A percentile compares a stretch with the other conserved stretches of the same genome.
These are phyloP conservation scores for Penicillium brevicompactum DNA, from an alignment of 2,329 filamentous ascomycete genomes.

Conservation along the genomic window DNA sequence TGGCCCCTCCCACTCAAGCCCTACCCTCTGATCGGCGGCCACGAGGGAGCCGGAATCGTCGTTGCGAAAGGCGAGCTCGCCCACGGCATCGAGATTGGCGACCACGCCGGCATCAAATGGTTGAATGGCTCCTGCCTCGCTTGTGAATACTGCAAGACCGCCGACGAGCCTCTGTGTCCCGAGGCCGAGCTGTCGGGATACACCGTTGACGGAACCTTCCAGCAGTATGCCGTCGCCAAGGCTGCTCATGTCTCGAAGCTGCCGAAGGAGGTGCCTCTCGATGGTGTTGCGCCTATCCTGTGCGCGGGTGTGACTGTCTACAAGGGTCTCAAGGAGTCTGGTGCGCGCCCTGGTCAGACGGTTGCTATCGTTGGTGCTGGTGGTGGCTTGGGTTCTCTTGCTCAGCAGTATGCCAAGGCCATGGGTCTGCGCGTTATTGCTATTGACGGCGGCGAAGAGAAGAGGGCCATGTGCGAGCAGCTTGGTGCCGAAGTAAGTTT, in stretches of 20 bases:
- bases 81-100: slow-evolving; percentile 75
- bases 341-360: slow-evolving; percentile 70
- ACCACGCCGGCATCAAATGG: slow-evolving; percentile 89
- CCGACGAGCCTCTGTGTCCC: slow-evolving; percentile 81
- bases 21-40: slow-evolving; percentile 79
- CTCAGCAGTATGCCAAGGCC: slow-evolving; percentile 84
- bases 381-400: slow-evolving; percentile 77
- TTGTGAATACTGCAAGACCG: slow-evolving; percentile 79
- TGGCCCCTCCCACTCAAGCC: slow-evolving; percentile 80
- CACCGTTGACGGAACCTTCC: slow-evolving; percentile 90
- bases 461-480: slow-evolving; percentile 65
- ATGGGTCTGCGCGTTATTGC: slow-evolving; percentile 83
- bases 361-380: slow-evolving; percentile 86
- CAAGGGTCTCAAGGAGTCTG: slow-evolving; percentile 87
- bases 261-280: slow-evolving; percentile 74
- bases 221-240: slow-evolving; percentile 88
- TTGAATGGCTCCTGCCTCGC: slow-evolving; percentile 82
- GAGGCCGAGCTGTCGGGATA: slow-evolving; percentile 80
- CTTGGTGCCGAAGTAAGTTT: slow-evolving; percentile 63
- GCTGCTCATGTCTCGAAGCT: slow-evolving; percentile 82
- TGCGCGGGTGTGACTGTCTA: slow-evolving; percentile 88
- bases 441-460: slow-evolving; percentile 82
- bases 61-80: slow-evolving; percentile 79
- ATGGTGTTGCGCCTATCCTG: slow-evolving; percentile 76
- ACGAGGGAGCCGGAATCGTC: slow-evolving; percentile 77